Evolutionary conservation across 208 protist species (phyloP), one percentile per base, ranked within the genome.

Genomic region (Crithidia fasciculata): DNA sequence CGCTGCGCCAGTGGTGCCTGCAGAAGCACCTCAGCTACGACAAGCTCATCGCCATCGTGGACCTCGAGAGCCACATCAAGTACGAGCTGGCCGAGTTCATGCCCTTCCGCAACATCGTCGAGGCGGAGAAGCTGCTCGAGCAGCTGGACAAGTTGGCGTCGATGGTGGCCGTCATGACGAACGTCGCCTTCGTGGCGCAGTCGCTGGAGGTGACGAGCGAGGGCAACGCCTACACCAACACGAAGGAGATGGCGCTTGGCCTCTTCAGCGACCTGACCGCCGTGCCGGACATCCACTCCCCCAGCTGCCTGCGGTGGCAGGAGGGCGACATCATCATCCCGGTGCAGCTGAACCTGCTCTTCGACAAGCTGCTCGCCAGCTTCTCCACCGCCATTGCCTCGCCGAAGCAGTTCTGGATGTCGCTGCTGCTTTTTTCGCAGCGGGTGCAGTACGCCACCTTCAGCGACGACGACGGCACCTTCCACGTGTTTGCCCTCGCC

Each of bases 221-320:
- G 67, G 81, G 85, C 45, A 91, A 86, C 73, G 76, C 81, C 41
- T 95, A 84, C 78, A 77, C 73, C 6, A 90, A 91, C 59, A 80
- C 87, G 9, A 86, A 89, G 72, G 90, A 95, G 74, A 84, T 76
- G 37, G 90, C 86, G 15, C 72, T 91, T 8, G 90, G 90, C 12
- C 15, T 95, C 56, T 95, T 95, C 67, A 90, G 79, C 37, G 90
- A 95, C 58, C 74, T 93, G 40, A 76, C 79, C n/a, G 87, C 90
- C 10, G 84, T 90, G 18, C 87, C 90, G 16, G 90, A 95, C 72
- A 81, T 92, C 74, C 86, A 81, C 84, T 81, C 83, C 13, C 83
- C 88, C 18, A 92, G 88, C 72, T 88, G 81, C 50, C 77, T 87
- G 67, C 74, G 86, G 43, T 95, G 87, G 88, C 69, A 86, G 50